Conservation (phyloP, 306 rosid species). For the Vigna angularis region DNA sequence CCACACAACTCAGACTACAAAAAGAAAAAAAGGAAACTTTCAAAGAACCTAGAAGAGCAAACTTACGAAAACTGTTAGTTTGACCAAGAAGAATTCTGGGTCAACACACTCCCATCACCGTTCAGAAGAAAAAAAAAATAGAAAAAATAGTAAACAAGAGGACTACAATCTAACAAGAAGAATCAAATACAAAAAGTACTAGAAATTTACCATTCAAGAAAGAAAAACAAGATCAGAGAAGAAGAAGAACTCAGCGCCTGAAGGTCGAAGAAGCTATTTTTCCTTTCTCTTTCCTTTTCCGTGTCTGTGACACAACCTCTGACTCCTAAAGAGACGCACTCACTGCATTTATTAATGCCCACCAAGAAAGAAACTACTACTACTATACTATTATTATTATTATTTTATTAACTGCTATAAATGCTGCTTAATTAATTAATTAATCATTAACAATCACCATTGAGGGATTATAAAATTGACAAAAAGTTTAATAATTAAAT, state of each 20-base stretch:
- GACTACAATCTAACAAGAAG: not conserved
- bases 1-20: constrained; percentile 19
- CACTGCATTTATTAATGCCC: constrained; percentile 62
- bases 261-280: constrained; percentile 34
- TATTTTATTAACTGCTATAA: not conserved
- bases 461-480: not conserved
- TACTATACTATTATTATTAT: not conserved
- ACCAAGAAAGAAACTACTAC: constrained; percentile 43
- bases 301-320: constrained; percentile 37
- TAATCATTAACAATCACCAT: not conserved
- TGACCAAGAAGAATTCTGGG: constrained; percentile 39
- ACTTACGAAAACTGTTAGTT: constrained; percentile 32
- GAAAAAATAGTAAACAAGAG: not conserved
- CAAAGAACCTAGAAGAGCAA: constrained; percentile 36
- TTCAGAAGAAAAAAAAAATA: not conserved
- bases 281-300: constrained; percentile 28
- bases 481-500: not conserved
- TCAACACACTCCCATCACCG: constrained; percentile 37
- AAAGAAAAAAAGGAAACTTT: constrained; percentile 14
- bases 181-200: constrained; percentile 2
- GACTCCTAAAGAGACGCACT: constrained; percentile 49
- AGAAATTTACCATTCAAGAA: constrained; percentile 16
- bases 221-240: constrained; percentile 29
- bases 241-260: constrained; percentile 46
- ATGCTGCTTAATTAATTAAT: constrained; percentile 27